Evolutionary conservation across 2,329 filamentous ascomycete species (phyloP), one percentile per base, ranked within the genome.

Genomic region (Ceratocystis ficicola): DNA sequence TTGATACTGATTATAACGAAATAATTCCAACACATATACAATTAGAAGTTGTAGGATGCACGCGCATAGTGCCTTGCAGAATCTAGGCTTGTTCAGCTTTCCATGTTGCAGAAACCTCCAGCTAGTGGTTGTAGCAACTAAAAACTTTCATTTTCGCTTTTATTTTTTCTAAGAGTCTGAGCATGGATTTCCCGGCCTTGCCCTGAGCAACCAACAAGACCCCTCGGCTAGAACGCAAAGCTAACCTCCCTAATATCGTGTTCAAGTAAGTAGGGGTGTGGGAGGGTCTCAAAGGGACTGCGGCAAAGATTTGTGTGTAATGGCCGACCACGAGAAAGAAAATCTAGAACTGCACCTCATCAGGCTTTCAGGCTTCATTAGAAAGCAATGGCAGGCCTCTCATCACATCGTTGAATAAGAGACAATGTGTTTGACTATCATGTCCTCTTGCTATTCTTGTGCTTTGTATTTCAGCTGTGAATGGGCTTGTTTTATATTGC

Each of bases 51-150:
- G 1, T 28, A 59, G 28, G 55, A 59, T 59, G 55, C 55, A 59
- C 5, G 61, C 25, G 61, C 61, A 63, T 63, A 63, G 61, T 50
- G 61, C 61, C 61, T 50, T 63, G 61, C 61, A 63, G 61, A 32
- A 30, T 36, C 44, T 30, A 44, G n/a, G 61, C 41, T 15, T 63
- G 7, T 32, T 50, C 44, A 63, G 44, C 41, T 63, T 30, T 22
- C n/a, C 25, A 30, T 36, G 28, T 59, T 36, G 55, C 55, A 59
- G 55, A 59, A 2, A n/a, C 55, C 30, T 59, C 30, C 20, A 25
- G 52, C 52, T 57, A 17, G 52, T 30, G 52, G 52, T 32, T 57
- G 7, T 36, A 15, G 15, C 36, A 41, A 15, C 12, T n/a, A 17
- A 8, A 8, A 10, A 32, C 22, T 30, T 59, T n/a, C 52, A 32